A percentile compares a stretch with the other conserved stretches of the same genome.
phyloP scores from a whole-genome alignment of 2,329 filamentous ascomycete species.

The Pochonia chlamydosporia region DNA sequence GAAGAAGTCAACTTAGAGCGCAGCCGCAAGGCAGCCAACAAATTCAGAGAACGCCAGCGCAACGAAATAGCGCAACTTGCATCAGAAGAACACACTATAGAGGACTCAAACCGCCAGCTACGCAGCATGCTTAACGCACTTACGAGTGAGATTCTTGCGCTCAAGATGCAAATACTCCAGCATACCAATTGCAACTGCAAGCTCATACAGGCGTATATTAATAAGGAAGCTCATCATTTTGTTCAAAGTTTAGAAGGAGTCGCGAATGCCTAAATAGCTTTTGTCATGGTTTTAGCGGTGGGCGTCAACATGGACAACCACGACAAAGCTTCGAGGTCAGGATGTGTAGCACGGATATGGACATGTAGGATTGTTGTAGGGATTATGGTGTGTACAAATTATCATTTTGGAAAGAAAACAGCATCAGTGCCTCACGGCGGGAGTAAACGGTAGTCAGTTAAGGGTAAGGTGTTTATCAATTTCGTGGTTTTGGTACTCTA shows the following conservation, averaged over 20 bases:
- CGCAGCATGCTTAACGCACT: slow-evolving; percentile 9
- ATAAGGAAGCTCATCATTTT: slow-evolving; percentile 12
- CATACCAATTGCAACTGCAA: slow-evolving; percentile 16
- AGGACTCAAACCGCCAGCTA: slow-evolving; percentile 11
- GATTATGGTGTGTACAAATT: too few species aligned
- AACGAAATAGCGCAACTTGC: slow-evolving; percentile 12
- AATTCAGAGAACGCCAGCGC: slow-evolving; percentile 16
- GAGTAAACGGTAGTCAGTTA: too few species aligned
- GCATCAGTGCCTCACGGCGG: too few species aligned
- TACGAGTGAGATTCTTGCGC: slow-evolving; percentile 12
- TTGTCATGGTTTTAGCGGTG: too few species aligned
- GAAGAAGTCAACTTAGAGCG: slow-evolving; percentile 8
- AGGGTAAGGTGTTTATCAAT: too few species aligned
- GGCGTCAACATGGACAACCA: too few species aligned
- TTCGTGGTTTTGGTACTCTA: too few species aligned
- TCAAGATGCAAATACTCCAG: slow-evolving; percentile 17
- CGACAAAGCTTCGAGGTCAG: too few species aligned
- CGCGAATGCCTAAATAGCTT: too few species aligned
- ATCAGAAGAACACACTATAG: slow-evolving; percentile 13
- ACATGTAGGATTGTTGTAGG: too few species aligned
- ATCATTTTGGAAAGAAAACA: too few species aligned
- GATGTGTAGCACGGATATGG: too few species aligned
- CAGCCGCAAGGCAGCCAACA: slow-evolving; percentile 19
- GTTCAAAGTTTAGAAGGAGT: slow-evolving; percentile 6
- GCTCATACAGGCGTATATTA: slow-evolving; percentile 17